Evolutionary conservation across 140 eudicot species (phyloP), one percentile per base, ranked within the genome.

Genomic region (Oenanthe javanica): DNA sequence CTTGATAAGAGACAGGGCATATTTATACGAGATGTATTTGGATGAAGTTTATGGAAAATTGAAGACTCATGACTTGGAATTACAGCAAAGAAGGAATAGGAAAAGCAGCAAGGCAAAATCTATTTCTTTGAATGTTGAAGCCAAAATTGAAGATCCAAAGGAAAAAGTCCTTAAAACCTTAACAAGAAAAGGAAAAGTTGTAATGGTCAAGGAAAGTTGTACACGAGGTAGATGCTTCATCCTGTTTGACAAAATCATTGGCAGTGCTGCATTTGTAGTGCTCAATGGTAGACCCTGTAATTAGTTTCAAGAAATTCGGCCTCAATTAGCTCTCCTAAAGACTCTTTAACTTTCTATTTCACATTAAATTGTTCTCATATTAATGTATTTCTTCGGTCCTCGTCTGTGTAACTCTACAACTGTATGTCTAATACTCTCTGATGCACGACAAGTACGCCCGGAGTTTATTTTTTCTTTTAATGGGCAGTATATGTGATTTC

Each of bases 231-330:
- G 97, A 94, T 83, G 93, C 97, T 77, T 76, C 93, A 70, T 94
- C 97, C 0, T 94, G 99, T 88, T 51, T 89, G 89, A 94, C 92
- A 1, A 94, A 94, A 82, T 86, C 99, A 0, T 83, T 94, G 84
- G 96, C 89, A 0, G 93, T 91, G 61, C 84, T 92, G 81, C 96
- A 88, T 64, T 86, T 94, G 88, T 94, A 86, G 87, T 47, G 49
- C 69, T 27, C 25, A 2, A 10, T n/a, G 59, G 47, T 23, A 19
- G 45, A 78, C 81, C 25, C 59, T 36, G 72, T 47, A 13, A 46
- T 54, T 38, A 4, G 77, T 50, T 64, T 18, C 19, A 42, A 25
- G 48, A 48, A 11, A 15, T 55, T 19, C 9, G 67, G 40, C 57
- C 9, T 57, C 63, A 14, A 16, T 57, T 73, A 55, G 54, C 76